Percentiles rank a stretch among this genome's conserved stretches.
phyloP scores from a whole-genome alignment of 2,329 filamentous ascomycete species.

The Colletotrichum sp. region DNA sequence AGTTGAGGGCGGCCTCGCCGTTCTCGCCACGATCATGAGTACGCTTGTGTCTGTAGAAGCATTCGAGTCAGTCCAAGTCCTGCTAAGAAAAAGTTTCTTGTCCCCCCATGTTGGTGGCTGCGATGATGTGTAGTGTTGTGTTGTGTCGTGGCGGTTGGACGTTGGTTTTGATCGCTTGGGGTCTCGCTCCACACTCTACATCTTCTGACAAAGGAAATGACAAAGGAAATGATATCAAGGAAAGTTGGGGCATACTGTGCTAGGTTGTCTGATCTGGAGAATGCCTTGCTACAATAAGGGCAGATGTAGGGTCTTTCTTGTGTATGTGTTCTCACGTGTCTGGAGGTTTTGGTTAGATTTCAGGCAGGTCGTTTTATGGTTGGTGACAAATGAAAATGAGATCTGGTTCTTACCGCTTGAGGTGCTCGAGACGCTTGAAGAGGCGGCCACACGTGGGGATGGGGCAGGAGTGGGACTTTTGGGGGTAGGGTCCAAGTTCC shows the following conservation, averaged over 20 bases:
- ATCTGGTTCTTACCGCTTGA: slow-evolving; percentile 84
- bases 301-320: slow-evolving; percentile 99
- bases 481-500: slow-evolving; percentile 94
- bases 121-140: slow-evolving; percentile 35
- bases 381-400: slow-evolving; percentile 41
- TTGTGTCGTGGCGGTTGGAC: slow-evolving; percentile 36
- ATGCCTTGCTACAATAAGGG: slow-evolving; percentile 97
- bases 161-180: slow-evolving; percentile 30
- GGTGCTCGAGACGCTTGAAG: slow-evolving; percentile 98
- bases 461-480: slow-evolving; percentile 99
- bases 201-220: slow-evolving; percentile 35
- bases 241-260: slow-evolving; percentile 77
- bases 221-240: slow-evolving; percentile 37
- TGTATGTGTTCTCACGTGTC: slow-evolving; percentile 98
- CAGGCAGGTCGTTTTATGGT: slow-evolving; percentile 39
- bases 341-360: slow-evolving; percentile 61
- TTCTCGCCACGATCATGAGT: slow-evolving; percentile 71
- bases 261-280: slow-evolving; percentile 97
- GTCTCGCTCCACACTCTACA: slow-evolving; percentile 39
- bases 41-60: slow-evolving; percentile 80
- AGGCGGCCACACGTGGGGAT: slow-evolving; percentile 96
- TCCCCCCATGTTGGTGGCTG: slow-evolving; percentile 22
- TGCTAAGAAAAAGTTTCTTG: neutral
- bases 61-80: slow-evolving; percentile 39
- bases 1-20: slow-evolving; percentile 61